A percentile compares a stretch with the other conserved stretches of the same genome.
These are phyloP conservation scores for Phytophthora litchii DNA, from an alignment of 352 stramenopile species.

Conservation along the genomic window DNA sequence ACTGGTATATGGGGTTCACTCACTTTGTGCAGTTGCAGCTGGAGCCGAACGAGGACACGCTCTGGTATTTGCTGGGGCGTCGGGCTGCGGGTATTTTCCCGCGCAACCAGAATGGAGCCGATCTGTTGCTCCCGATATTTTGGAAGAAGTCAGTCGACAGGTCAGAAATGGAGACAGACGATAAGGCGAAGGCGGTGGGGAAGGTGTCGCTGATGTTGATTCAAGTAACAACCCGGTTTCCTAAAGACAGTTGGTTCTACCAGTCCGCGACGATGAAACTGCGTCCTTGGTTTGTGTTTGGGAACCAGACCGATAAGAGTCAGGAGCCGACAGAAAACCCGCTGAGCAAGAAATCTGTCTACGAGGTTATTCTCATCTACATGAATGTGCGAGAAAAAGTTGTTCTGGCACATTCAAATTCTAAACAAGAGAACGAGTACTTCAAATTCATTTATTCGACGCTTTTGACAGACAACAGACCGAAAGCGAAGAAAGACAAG, in stretches of 20 bases:
- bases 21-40: constrained; percentile 35
- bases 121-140: constrained; percentile 22
- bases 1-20: constrained; percentile 35
- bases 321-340: too few relatives aligned
- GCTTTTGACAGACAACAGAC: background rate
- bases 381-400: constrained; percentile 19
- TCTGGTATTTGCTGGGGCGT: constrained; percentile 39
- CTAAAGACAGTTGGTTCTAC: constrained; percentile 1
- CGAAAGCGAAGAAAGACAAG: too few relatives aligned
- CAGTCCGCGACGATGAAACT: constrained; percentile 5
- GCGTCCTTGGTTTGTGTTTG: constrained; percentile 17
- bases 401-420: too few relatives aligned
- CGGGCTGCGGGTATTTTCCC: constrained; percentile 25
- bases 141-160: background rate
- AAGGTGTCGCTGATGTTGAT: constrained; percentile 14
- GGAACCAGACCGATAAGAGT: too few relatives aligned
- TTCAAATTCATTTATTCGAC: constrained; percentile 19
- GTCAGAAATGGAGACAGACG: background rate
- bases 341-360: background rate
- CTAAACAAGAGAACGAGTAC: too few relatives aligned
- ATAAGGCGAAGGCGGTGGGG: too few relatives aligned
- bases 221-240: constrained; percentile 13
- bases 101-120: constrained; percentile 8
- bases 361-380: constrained; percentile 23
- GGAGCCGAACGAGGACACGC: constrained; percentile 15